Base-by-base conservation (phyloP, 768 basidiomycete species). In the Termitomyces sp. region DNA sequence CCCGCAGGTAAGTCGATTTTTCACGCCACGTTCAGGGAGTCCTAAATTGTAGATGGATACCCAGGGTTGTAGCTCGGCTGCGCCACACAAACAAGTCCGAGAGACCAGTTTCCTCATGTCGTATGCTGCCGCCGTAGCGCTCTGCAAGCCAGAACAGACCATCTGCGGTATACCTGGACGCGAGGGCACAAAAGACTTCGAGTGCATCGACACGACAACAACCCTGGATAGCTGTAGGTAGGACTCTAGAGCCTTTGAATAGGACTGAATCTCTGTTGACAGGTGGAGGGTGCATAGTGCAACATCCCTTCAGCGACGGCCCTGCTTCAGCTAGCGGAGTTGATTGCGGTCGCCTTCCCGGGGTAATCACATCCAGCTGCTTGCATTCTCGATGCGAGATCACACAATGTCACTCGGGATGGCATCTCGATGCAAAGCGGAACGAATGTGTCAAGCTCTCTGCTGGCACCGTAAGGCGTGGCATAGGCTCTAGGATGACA, bases 201-300 rank as follows among this genome's bases (percentile, higher is more conserved):
- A 77, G 59, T 78, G 77, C 52, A 60, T 78, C 52, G 68, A 77
- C 56, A 72, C 69, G 32, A 59, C 57, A 3, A 60, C 54, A 27
- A 61, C 70, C 12, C 67, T 68, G n/a, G 72, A 76, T 45, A 76
- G 74, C 56, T 77, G 76, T 77, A 66, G 9, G 76, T 70, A 32
- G 9, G 7, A 37, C 9, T 8, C 23, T 51, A 28, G 21, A 17
- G 21, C 21, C 27, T 27, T 30, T 32, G 21, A 35, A 16, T 23
- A 51, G 5, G 10, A 46, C 21, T 54, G 12, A 58, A 48, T 14
- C 3, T 6, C 50, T 25, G 7, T 11, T 11, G 37, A n/a, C 16
- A 77, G 76, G 76, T 52, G 76, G 76, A 44, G 76, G 76, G n/a
- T 78, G 76, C 49, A 58, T 72, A 25, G 58, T 64, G 23, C 70